phyloP scores from a whole-genome alignment of 768 basidiomycete species.

The Phlegmacium glaucopus region DNA sequence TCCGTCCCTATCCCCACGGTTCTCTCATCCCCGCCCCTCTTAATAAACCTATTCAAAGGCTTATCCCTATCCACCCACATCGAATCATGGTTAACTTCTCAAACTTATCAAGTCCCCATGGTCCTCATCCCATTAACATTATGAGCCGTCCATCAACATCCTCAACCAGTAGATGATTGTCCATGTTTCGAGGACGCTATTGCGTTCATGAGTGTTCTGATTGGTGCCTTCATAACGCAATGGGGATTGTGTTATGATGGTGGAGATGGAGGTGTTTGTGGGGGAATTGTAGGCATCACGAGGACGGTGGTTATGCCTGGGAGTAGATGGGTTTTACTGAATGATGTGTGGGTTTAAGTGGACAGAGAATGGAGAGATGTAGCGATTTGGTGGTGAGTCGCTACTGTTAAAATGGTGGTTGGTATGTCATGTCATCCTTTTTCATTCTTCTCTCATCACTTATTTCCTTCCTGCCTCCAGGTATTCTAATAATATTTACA shows the following conservation, averaged over 20 bases:
- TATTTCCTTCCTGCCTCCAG: slow-evolving; percentile 40
- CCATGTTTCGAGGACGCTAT: slow-evolving; percentile 99
- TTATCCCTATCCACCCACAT: slow-evolving; percentile 7
- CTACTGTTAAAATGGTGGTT: slow-evolving; percentile 42
- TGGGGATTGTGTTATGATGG: slow-evolving; percentile 53
- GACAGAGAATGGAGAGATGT: slow-evolving; percentile 37
- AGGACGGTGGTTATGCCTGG: slow-evolving; percentile 50
- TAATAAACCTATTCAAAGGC: slow-evolving; percentile 36
- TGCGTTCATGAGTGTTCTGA: slow-evolving; percentile 80
- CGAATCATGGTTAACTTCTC: background rate
- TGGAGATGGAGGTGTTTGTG: too few relatives aligned
- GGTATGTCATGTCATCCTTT: slow-evolving; percentile 31
- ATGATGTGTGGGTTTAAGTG: slow-evolving; percentile 29
- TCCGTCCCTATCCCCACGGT: slow-evolving; percentile 39
- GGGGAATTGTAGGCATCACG: background rate
- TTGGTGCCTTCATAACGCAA: slow-evolving; percentile 65
- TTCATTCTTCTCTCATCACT: background rate
- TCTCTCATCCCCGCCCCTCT: slow-evolving; percentile 12
- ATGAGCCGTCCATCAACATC: slow-evolving; percentile 82
- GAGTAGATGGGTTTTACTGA: slow-evolving; percentile 40
- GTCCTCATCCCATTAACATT: slow-evolving; percentile 61
- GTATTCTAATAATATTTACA: slow-evolving; percentile 73
- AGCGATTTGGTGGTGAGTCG: slow-evolving; percentile 44
- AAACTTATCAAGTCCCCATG: slow-evolving; percentile 57
- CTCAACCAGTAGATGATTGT: slow-evolving; percentile 94